phyloP scores from a whole-genome alignment of 2,329 filamentous ascomycete species.

The Microdochium nivale region DNA sequence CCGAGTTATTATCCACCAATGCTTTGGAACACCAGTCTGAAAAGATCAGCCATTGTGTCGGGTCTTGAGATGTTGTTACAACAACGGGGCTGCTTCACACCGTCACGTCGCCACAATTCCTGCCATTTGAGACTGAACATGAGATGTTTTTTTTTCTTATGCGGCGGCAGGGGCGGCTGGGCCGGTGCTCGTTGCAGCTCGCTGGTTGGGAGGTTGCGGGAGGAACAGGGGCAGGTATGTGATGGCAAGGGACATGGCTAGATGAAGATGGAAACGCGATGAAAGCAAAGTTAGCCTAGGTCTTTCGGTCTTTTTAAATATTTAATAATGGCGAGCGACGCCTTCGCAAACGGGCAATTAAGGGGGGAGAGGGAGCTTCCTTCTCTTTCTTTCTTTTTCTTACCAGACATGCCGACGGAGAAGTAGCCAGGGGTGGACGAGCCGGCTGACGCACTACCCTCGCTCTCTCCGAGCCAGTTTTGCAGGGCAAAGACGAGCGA shows the following conservation, averaged over 20 bases:
- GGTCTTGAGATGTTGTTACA: too few relatives aligned
- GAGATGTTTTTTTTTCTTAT: slow-evolving; percentile 8
- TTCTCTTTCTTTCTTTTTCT: slow-evolving; percentile 21
- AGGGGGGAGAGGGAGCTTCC: not conserved
- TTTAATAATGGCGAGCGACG: not conserved
- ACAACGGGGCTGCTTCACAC: too few relatives aligned
- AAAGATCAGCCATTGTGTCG: too few relatives aligned
- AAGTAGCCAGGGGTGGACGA: slow-evolving; percentile 62
- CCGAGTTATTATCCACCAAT: too few relatives aligned
- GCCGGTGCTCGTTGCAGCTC: slow-evolving; percentile 20
- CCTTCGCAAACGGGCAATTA: not conserved
- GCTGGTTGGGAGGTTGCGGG: slow-evolving; percentile 26
- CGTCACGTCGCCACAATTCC: too few relatives aligned
- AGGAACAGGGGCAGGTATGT: slow-evolving; percentile 44
- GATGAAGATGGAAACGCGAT: not conserved
- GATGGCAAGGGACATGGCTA: slow-evolving; percentile 52
- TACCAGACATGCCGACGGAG: slow-evolving; percentile 71
- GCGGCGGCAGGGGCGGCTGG: slow-evolving; percentile 15
- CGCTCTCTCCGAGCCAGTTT: slow-evolving; percentile 69
- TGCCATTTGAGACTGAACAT: not conserved
- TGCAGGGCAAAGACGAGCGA: slow-evolving; percentile 67
- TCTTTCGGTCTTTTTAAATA: not conserved
- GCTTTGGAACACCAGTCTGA: too few relatives aligned
- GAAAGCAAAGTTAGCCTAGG: not conserved
- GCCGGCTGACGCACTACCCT: slow-evolving; percentile 55